A percentile compares a stretch with the other conserved stretches of the same genome.
phyloP scores from a whole-genome alignment of 148 eudicot genomes.

The Pharnaceum exiguum region DNA sequence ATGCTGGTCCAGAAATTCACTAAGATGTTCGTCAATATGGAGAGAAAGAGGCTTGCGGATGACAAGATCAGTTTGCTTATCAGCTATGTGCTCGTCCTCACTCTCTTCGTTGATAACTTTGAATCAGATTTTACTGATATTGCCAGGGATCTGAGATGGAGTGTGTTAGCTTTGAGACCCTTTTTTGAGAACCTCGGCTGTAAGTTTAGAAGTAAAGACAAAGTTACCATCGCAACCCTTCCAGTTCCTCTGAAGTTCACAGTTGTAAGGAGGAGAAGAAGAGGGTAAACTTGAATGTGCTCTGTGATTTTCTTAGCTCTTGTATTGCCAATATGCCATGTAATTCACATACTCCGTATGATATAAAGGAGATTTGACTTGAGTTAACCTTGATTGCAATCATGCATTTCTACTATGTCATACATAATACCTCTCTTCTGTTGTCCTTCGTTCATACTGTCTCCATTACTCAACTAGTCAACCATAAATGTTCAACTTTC shows the following conservation, averaged over 20 bases:
- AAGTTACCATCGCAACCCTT: constrained; percentile 41
- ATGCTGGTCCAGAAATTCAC: constrained; percentile 58
- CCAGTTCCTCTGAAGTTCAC: constrained; percentile 65
- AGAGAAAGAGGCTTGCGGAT: constrained; percentile 41
- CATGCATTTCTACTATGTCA: too few species aligned
- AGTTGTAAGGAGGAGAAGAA: constrained; percentile 29
- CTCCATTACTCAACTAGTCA: too few species aligned
- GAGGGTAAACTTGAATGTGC: too few species aligned
- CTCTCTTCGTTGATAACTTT: constrained; percentile 66
- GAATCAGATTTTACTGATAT: constrained; percentile 59
- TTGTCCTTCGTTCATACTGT: too few species aligned
- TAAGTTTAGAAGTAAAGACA: constrained; percentile 38
- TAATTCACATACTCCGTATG: too few species aligned
- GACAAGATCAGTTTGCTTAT: constrained; percentile 62
- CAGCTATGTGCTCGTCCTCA: constrained; percentile 66
- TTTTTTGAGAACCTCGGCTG: constrained; percentile 64
- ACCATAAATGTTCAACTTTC: too few species aligned
- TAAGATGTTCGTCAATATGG: constrained; percentile 46
- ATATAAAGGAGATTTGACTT: too few species aligned
- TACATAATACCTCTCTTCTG: too few species aligned
- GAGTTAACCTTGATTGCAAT: too few species aligned
- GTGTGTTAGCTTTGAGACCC: constrained; percentile 28
- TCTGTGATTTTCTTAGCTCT: too few species aligned
- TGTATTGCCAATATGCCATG: too few species aligned
- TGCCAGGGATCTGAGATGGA: constrained; percentile 68